Evolutionary conservation across 768 basidiomycete genomes (phyloP).

Genomic region (Epithele typhae): DNA sequence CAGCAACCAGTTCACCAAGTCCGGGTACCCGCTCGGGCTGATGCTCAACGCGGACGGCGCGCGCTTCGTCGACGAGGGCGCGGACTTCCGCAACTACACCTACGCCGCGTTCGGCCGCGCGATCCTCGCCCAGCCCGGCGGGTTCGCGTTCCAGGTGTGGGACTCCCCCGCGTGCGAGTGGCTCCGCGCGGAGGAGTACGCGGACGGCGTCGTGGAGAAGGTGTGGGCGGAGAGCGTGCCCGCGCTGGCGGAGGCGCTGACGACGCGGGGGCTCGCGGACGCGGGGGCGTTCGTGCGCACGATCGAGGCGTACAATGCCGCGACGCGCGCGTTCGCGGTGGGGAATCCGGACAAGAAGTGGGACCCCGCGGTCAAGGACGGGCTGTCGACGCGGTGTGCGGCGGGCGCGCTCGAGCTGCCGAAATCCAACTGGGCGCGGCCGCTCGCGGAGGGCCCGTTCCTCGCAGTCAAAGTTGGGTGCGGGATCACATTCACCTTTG

Average conservation of each 20-base stretch:
- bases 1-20: constrained; percentile 71
- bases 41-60: constrained; percentile 57
- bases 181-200: constrained; percentile 64
- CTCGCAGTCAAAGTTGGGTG: constrained; percentile 66
- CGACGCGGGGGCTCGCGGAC: constrained; percentile 41
- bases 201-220: constrained; percentile 54
- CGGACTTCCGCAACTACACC: constrained; percentile 69
- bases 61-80: constrained; percentile 70
- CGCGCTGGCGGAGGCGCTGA: constrained; percentile 46
- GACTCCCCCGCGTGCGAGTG: constrained; percentile 40
- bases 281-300: constrained; percentile 41
- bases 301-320: constrained; percentile 46
- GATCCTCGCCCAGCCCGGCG: constrained; percentile 53
- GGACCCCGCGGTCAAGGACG: constrained; percentile 66
- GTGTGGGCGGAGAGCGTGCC: constrained; percentile 43
- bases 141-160: constrained; percentile 64
- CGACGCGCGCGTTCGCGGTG: constrained; percentile 33
- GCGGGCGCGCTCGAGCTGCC: constrained; percentile 34
- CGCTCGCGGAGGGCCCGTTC: constrained; percentile 49
- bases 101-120: constrained; percentile 65
- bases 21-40: constrained; percentile 67
- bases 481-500: constrained; percentile 73
- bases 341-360: constrained; percentile 37
- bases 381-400: constrained; percentile 47
- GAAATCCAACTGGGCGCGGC: constrained; percentile 69